Evolutionary conservation across 345 rosid species (phyloP).

Genomic region (Salix suchowensis): DNA sequence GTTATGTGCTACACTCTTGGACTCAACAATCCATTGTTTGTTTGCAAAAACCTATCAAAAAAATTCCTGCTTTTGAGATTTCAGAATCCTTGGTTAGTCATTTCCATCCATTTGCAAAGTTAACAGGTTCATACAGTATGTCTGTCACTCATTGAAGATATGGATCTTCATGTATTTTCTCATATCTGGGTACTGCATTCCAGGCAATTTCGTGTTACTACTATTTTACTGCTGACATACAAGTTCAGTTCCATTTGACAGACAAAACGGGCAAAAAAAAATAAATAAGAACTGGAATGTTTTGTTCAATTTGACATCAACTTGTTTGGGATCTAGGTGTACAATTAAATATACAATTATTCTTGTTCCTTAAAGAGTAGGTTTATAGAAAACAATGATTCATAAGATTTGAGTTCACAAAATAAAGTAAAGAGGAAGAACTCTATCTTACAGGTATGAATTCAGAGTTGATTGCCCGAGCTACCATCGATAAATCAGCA

Average conservation of each 20-base stretch:
- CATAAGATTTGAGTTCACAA: neutral
- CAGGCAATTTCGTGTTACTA: neutral
- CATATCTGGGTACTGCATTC: neutral
- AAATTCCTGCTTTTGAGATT: neutral
- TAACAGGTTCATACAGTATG: neutral
- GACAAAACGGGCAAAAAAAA: neutral
- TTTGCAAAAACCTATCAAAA: neutral
- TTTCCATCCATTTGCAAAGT: neutral
- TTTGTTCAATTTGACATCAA: neutral
- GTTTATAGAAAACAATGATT: neutral
- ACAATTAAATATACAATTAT: neutral
- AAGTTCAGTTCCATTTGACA: neutral
- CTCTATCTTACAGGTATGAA: conserved; percentile 71
- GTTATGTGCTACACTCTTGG: no score
- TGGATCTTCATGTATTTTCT: neutral
- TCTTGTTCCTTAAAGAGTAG: neutral
- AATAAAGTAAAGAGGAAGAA: neutral
- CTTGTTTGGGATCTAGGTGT: neutral
- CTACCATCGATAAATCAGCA: conserved; percentile 58
- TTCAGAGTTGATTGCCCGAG: conserved; percentile 67
- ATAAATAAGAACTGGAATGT: neutral
- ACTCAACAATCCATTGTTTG: no score
- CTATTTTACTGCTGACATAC: neutral
- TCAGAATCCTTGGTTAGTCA: neutral
- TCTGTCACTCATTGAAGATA: neutral